Evolutionary conservation across 345 rosid genomes (phyloP).

Genomic region (Salix viminalis): DNA sequence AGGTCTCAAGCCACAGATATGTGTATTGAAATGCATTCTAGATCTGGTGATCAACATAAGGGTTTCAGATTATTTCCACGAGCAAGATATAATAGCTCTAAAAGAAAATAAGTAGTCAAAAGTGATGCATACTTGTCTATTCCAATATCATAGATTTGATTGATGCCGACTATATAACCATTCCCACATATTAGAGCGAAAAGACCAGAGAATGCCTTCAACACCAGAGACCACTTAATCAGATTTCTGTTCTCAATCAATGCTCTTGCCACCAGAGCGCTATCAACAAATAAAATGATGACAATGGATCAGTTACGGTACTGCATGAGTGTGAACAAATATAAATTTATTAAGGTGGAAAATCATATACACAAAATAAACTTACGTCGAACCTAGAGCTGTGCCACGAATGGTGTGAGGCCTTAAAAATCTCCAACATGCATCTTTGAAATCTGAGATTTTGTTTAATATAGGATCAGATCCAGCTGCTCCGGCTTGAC

Average conservation of each 20-base stretch:
- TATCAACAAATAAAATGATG: slow-evolving; percentile 31
- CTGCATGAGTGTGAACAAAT: not conserved
- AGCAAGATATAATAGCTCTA: not conserved
- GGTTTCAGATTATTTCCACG: slow-evolving; percentile 3
- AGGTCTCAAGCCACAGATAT: not conserved
- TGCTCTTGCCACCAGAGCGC: slow-evolving; percentile 87
- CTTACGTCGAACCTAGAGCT: slow-evolving; percentile 73
- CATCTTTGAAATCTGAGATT: slow-evolving; percentile 64
- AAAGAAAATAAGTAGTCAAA: not conserved
- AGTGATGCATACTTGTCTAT: slow-evolving; percentile 76
- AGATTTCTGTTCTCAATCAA: slow-evolving; percentile 74
- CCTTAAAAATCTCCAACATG: slow-evolving; percentile 96
- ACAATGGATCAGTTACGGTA: slow-evolving; percentile 1
- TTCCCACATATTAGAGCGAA: slow-evolving; percentile 90
- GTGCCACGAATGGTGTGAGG: slow-evolving; percentile 98
- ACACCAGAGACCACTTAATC: slow-evolving; percentile 75
- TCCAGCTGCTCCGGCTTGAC: slow-evolving; percentile 72
- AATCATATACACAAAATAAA: slow-evolving; percentile 1
- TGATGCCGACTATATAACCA: slow-evolving; percentile 97
- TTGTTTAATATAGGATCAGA: slow-evolving; percentile 63
- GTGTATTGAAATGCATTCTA: not conserved
- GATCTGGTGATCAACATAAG: no score
- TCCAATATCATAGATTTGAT: slow-evolving; percentile 92
- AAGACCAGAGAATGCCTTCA: slow-evolving; percentile 81
- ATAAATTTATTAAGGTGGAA: not conserved